Conservation (phyloP, 495 filamentous ascomycete genomes). For the Terfezia claveryi region DNA sequence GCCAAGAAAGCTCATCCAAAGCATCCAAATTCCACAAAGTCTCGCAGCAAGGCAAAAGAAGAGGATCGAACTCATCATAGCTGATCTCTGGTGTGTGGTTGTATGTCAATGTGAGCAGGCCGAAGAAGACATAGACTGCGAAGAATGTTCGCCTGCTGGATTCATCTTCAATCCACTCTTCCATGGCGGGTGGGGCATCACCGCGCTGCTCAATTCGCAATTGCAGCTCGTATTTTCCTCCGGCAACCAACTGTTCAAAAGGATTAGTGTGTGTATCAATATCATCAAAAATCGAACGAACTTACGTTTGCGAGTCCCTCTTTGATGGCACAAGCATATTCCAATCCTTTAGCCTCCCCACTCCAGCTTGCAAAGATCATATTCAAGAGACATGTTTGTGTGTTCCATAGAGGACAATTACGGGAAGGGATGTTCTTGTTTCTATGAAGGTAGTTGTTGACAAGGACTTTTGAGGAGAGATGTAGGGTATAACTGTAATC, state of each 20-base stretch:
- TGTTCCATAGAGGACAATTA: conserved; percentile 92
- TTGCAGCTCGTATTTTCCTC: conserved; percentile 90
- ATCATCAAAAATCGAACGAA: background rate
- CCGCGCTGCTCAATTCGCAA: conserved; percentile 74
- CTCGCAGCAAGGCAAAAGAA: conserved; percentile 83
- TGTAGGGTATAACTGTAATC: conserved; percentile 54
- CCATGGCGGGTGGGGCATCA: conserved; percentile 48
- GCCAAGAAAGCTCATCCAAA: conserved; percentile 61
- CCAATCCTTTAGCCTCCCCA: conserved; percentile 86
- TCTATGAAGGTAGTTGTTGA: conserved; percentile 91
- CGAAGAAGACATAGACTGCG: conserved; percentile 99
- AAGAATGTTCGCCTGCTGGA: conserved; percentile 93
- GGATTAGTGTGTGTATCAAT: conserved; percentile 4
- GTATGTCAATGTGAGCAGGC: conserved; percentile 82
- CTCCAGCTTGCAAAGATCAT: conserved; percentile 99
- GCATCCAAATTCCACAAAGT: conserved; percentile 79
- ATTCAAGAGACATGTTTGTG: conserved; percentile 88
- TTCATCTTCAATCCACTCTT: conserved; percentile 94
- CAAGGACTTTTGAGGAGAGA: conserved; percentile 86
- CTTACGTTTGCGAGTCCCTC: conserved; percentile 70
- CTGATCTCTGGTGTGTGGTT: conserved; percentile 95
- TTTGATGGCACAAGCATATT: conserved; percentile 98
- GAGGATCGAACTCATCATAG: conserved; percentile 90
- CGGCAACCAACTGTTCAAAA: conserved; percentile 57
- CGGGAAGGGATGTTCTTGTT: conserved; percentile 98